Conservation (phyloP, 2,329 filamentous ascomycete species). For the Venturia aucupariae region DNA sequence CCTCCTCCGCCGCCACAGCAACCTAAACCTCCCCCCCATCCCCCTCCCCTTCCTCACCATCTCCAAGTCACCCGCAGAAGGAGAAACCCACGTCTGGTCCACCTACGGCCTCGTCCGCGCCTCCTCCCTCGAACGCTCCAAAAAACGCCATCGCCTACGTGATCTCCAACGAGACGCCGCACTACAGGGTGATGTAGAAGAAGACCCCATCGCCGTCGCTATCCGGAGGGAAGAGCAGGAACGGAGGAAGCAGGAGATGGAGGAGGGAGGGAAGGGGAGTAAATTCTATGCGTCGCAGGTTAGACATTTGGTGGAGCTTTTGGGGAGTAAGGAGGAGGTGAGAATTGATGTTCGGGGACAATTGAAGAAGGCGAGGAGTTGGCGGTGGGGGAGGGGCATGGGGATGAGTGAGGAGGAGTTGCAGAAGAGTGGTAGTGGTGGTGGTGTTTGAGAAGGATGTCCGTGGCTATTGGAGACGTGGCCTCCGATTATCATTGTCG, state of each 20-base stretch:
- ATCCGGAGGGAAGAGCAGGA: slow-evolving; percentile 11
- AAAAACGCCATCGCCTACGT: not conserved
- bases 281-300: slow-evolving; percentile 12
- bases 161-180: not conserved
- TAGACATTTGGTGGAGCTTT: slow-evolving; percentile 7
- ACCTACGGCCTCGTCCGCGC: slow-evolving; percentile 3
- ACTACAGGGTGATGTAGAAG: not conserved
- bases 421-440: not conserved
- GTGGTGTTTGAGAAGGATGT: not conserved
- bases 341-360: not conserved
- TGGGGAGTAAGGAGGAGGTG: slow-evolving; percentile 12
- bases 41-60: too few species aligned
- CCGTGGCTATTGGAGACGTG: not conserved
- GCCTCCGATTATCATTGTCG: not conserved
- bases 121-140: not conserved
- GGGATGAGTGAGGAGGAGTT: slow-evolving; percentile 4
- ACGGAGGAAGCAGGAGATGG: not conserved
- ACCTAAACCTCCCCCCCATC: not conserved
- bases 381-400: slow-evolving; percentile 7
- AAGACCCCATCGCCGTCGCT: slow-evolving; percentile 8
- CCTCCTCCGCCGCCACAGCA: not conserved
- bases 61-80: too few species aligned
- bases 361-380: not conserved
- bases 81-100: slow-evolving; percentile 8
- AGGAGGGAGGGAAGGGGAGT: not conserved